Percentiles rank a stretch among this genome's conserved stretches.
phyloP scores from a whole-genome alignment of 129 eudicot genomes.

The Arctium lappa region DNA sequence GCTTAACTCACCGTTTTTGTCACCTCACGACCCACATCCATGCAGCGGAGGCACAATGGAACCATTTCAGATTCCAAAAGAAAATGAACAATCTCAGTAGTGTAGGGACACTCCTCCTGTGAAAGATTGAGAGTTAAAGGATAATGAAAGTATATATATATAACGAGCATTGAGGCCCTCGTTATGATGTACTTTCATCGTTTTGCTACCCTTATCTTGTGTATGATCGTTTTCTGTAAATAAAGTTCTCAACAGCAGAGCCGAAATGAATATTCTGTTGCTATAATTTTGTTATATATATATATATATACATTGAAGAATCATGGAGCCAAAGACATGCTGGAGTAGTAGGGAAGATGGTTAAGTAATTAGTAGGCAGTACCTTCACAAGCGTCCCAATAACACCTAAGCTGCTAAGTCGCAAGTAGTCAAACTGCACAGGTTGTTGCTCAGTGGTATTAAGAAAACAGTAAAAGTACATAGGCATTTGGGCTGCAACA shows the following conservation, averaged over 20 bases:
- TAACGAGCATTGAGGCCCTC: not conserved
- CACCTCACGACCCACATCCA: conserved; percentile 15
- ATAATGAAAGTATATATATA: not conserved
- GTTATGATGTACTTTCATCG: not conserved
- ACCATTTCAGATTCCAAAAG: conserved; percentile 21
- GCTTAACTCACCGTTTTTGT: conserved; percentile 30
- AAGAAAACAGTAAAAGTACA: conserved; percentile 29
- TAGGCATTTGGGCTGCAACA: conserved; percentile 28
- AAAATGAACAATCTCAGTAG: conserved; percentile 8
- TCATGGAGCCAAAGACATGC: not conserved
- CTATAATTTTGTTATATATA: too few relatives aligned
- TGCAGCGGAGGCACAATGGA: conserved; percentile 33
- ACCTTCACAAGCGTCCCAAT: conserved; percentile 31
- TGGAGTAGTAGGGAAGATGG: not conserved
- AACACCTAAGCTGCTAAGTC: conserved; percentile 21
- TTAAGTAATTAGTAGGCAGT: not conserved
- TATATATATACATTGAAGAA: not conserved
- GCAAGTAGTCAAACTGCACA: conserved; percentile 15
- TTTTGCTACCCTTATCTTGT: not conserved
- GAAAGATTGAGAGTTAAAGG: not conserved
- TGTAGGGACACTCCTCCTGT: conserved; percentile 17
- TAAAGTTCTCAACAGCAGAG: not conserved
- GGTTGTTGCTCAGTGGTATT: not conserved
- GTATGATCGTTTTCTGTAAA: not conserved
- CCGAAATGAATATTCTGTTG: not conserved